Conservation (phyloP, 805 yeast genomes). For the Candida qinlingensis region DNA sequence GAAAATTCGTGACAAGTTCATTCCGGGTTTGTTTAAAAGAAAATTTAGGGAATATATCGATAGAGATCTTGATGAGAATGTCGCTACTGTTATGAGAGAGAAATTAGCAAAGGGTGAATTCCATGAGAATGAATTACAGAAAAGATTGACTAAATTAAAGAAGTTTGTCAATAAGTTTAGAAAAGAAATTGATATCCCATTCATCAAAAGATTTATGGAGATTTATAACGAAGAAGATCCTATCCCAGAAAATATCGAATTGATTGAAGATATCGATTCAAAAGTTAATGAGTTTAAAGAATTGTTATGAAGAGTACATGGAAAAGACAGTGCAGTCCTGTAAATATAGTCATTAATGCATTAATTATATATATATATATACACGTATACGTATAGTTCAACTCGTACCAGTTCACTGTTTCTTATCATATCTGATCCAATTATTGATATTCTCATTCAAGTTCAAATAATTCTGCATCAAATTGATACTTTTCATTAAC, state of each 20-base stretch:
- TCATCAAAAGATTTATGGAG: background rate
- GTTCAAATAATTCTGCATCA: slow-evolving; percentile 22
- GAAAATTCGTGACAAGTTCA: background rate
- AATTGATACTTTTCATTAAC: slow-evolving; percentile 17
- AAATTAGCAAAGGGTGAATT: background rate
- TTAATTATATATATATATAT: background rate
- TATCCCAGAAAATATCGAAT: background rate
- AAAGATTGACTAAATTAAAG: background rate
- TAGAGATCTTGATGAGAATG: slow-evolving; percentile 3
- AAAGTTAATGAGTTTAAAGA: slow-evolving; percentile 12
- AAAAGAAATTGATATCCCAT: background rate
- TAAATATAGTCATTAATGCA: too few species aligned
- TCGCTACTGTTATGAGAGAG: background rate
- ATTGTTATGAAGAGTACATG: background rate
- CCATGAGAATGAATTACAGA: background rate
- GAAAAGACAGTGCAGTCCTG: too few species aligned
- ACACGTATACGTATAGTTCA: background rate
- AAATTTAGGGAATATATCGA: background rate
- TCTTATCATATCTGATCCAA: background rate
- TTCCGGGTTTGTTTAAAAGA: background rate
- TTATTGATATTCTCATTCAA: slow-evolving; percentile 16
- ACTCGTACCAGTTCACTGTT: background rate
- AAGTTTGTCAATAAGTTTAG: background rate
- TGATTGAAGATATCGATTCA: slow-evolving; percentile 8
- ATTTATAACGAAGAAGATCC: background rate